A percentile compares a stretch with the other conserved stretches of the same genome.
Evolutionary conservation across 495 filamentous ascomycete genomes (phyloP).

Genomic region (Lichenothelia convexa): DNA sequence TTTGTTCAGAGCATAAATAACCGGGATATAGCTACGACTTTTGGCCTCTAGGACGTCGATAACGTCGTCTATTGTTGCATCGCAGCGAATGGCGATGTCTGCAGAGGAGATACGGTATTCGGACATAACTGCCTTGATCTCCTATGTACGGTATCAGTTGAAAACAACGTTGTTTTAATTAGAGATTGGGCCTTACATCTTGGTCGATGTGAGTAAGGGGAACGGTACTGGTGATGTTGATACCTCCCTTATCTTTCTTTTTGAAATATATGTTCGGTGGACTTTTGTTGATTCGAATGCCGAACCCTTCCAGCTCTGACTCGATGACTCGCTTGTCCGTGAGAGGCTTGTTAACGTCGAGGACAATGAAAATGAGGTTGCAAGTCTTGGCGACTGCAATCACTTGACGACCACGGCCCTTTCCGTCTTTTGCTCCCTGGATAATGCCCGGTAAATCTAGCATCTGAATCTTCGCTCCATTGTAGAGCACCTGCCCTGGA

Average conservation of each 20-base stretch:
- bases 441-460: conserved; percentile 98
- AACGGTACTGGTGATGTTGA: conserved; percentile 83
- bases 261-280: conserved; percentile 95
- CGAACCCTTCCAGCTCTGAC: conserved; percentile 90
- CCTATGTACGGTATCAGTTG: no score
- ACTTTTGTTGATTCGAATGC: conserved; percentile 91
- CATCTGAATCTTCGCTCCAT: conserved; percentile 96
- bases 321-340: conserved; percentile 96
- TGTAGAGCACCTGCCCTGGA: conserved; percentile 89
- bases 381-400: conserved; percentile 98
- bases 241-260: conserved; percentile 97
- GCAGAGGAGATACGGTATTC: conserved; percentile 95
- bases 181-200: conserved; percentile 53
- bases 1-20: conserved; percentile 97
- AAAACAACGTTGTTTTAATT: no score
- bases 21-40: conserved; percentile 87
- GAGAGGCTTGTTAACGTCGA: conserved; percentile 96
- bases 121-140: conserved; percentile 93
- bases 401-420: conserved; percentile 94
- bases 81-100: conserved; percentile 93
- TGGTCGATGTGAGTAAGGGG: conserved; percentile 82
- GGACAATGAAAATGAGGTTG: conserved; percentile 94
- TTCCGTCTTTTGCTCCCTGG: conserved; percentile 93
- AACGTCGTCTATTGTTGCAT: conserved; percentile 78
- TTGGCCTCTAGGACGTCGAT: conserved; percentile 95